Base-by-base conservation (phyloP, 73 alveolate species). In the Urostyla sp. region DNA sequence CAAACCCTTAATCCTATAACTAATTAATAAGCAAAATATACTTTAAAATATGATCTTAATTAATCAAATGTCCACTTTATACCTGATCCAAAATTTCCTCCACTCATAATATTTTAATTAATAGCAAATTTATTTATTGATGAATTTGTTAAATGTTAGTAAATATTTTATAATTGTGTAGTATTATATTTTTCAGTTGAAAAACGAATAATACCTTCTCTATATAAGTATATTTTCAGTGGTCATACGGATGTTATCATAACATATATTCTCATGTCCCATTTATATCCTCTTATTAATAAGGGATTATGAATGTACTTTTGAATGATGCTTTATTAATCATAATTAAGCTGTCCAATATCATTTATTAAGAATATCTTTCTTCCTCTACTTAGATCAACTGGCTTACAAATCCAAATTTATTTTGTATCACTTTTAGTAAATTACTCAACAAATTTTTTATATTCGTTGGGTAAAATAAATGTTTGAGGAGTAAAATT, bases 401-500 rank as follows among this genome's bases (percentile, higher is more conserved):
- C 83, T 1, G 94, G 94, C 52, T 86, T 86, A 59, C 94, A 86
- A 28, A 86, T 78, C 90, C 94, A 86, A 3, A 86, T 58, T 23
- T 50, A 23, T 44, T 66, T 40, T 23, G 57, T 84, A 79, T 86
- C 89, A 6, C 54, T 24, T 30, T 63, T 63, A 7, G 89, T 54
- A 52, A 59, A 85, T 36, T 75, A 75, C 38, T 86, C 79, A 18
- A 86, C 80, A 52, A 86, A 86, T 40, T 86, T 76, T 43, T 85
- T 76, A 53, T 86, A 77, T 26, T 77, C 90, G 38, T 86, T 86
- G 7, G 93, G 93, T 37, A 85, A 40, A 16, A 85, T 85, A 49
- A 37, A 75, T 5, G 93, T 85, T 13, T 54, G 28, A 0, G 93
- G 93, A 16, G 93, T 60, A 57, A 85, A 85, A 13, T 84, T 67